Base-by-base conservation (phyloP, 768 basidiomycete species). In the Peribolospora kevripleyi region DNA sequence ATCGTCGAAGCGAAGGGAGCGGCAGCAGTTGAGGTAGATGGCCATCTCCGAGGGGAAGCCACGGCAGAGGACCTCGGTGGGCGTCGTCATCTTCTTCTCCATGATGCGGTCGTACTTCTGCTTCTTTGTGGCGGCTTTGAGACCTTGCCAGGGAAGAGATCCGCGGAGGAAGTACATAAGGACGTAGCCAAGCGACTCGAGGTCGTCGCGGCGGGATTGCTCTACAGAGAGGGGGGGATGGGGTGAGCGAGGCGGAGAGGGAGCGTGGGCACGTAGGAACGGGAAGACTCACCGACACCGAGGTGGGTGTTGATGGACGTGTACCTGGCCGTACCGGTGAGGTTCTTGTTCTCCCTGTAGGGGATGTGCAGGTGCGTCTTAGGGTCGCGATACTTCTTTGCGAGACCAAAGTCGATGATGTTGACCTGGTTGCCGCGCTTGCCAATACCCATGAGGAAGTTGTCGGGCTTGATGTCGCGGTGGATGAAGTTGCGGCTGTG, bases 81-180 rank as follows among this genome's bases (percentile, higher is more conserved):
- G 65, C 0, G 88, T 93, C 43, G 93, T 95, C 88, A 98, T 97
- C 79, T 98, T 98, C 79, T 98, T 98, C 73, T 98, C 93, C 93
- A 98, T 98, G 73, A 98, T 98, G 58, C 93, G 82, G 70, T 97
- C 93, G 70, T 97, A 97, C 74, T 98, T 98, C 76, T 98, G 93
- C 78, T 98, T 98, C 85, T 98, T 98, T 57, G 93, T 98, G 46
- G 91, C 91, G 57, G 93, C 93, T 74, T 98, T 98, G 67, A 98
- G 78, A 57, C 93, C 93, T 70, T 98, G 93, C 91, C 91, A 98
- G 41, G 91, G 91, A 48, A 98, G 78, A 55, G 86, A 82, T 51
- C 91, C 93, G 60, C 91, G 87, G 60, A 98, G 81, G 78, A 98
- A 98, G 74, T 98, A 98, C 91, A 98, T 95, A 62, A 98, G 78